A percentile compares a stretch with the other conserved stretches of the same genome.
Conservation (phyloP, 176 grass and related monocot genomes). For the Eleusine indica region DNA sequence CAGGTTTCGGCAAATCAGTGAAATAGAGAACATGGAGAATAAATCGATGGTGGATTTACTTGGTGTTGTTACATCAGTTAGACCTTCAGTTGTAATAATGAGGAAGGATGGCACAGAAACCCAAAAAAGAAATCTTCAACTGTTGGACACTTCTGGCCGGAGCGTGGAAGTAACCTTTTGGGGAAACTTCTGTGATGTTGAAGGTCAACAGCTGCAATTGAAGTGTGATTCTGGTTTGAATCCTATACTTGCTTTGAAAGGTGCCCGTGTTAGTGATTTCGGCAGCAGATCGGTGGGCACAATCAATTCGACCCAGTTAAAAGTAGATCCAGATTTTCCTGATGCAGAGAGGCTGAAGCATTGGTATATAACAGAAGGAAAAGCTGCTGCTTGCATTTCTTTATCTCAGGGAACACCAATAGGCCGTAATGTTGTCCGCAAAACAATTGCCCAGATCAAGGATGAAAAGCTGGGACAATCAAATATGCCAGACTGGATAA, state of each 20-base stretch:
- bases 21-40: slow-evolving; percentile 70
- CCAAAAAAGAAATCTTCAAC: slow-evolving; percentile 61
- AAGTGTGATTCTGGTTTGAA: slow-evolving; percentile 67
- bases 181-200: slow-evolving; percentile 65
- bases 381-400: slow-evolving; percentile 48
- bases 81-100: slow-evolving; percentile 55
- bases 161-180: slow-evolving; percentile 77
- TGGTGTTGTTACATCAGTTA: slow-evolving; percentile 72
- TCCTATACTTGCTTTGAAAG: slow-evolving; percentile 72
- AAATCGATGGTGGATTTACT: slow-evolving; percentile 71
- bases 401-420: slow-evolving; percentile 58
- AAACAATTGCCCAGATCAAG: slow-evolving; percentile 73
- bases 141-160: slow-evolving; percentile 79
- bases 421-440: slow-evolving; percentile 54
- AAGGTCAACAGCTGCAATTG: slow-evolving; percentile 66
- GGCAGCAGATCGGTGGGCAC: slow-evolving; percentile 60
- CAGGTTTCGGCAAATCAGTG: slow-evolving; percentile 66
- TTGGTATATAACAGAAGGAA: slow-evolving; percentile 83
- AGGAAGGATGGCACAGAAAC: slow-evolving; percentile 65
- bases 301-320: slow-evolving; percentile 55
- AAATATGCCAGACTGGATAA: slow-evolving; percentile 75
- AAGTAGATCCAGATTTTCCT: slow-evolving; percentile 68
- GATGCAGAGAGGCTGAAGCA: slow-evolving; percentile 64
- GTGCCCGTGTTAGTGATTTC: slow-evolving; percentile 65
- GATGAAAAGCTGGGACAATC: slow-evolving; percentile 63